A percentile compares a stretch with the other conserved stretches of the same genome.
Evolutionary conservation across 2,329 filamentous ascomycete species (phyloP).

Genomic region (Aureobasidium zeae): DNA sequence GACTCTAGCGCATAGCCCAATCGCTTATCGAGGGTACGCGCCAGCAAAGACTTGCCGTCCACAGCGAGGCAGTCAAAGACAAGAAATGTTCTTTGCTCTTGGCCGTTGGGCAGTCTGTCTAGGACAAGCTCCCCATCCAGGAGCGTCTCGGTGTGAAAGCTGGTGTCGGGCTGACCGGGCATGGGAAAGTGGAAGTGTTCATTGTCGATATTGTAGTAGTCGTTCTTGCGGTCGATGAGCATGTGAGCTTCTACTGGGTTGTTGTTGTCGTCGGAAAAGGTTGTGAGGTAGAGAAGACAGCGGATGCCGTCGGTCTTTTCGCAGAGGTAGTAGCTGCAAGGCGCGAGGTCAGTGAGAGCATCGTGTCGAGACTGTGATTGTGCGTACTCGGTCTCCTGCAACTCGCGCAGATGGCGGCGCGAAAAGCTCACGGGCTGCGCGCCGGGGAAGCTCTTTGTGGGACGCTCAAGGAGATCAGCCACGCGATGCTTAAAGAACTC

Average conservation of each 20-base stretch:
- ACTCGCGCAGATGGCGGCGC: conserved; percentile 69
- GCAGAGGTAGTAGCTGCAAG: conserved; percentile 79
- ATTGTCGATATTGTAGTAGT: conserved; percentile 77
- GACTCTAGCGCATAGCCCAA: conserved; percentile 75
- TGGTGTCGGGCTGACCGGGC: conserved; percentile 46
- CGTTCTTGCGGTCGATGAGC: conserved; percentile 94
- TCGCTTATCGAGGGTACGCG: conserved; percentile 76
- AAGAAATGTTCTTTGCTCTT: conserved; percentile 66
- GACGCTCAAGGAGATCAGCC: conserved; percentile 56
- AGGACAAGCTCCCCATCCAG: conserved; percentile 90
- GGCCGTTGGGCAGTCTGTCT: conserved; percentile 62
- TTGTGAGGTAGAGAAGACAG: conserved; percentile 84
- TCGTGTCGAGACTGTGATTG: background rate
- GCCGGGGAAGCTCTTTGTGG: conserved; percentile 64
- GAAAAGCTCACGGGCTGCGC: conserved; percentile 93
- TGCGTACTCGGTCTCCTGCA: conserved; percentile 64
- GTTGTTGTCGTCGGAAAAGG: conserved; percentile 36
- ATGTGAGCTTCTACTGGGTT: conserved; percentile 59
- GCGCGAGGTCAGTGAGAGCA: conserved; percentile 10
- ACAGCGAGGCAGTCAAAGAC: conserved; percentile 90
- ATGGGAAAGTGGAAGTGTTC: conserved; percentile 70
- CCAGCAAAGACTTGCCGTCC: conserved; percentile 65
- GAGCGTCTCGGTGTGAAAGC: conserved; percentile 71
- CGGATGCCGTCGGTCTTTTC: conserved; percentile 97
- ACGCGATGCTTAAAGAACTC: conserved; percentile 24